These are phyloP conservation scores for Parietichytrium sp. DNA, from an alignment of 108 stramenopile species.

Conservation along the genomic window DNA sequence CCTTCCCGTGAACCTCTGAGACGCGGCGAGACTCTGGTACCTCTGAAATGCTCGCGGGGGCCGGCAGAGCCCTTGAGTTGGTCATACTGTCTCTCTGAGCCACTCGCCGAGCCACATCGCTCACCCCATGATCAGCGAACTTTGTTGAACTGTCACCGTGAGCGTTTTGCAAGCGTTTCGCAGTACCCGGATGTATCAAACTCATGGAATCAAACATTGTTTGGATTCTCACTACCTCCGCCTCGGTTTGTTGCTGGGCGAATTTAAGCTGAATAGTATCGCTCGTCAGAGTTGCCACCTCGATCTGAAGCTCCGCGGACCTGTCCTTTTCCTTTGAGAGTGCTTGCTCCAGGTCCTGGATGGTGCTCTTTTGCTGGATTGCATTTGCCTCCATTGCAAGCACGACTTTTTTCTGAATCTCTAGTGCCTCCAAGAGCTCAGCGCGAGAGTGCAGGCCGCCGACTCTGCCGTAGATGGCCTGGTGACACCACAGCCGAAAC, in stretches of 20 bases:
- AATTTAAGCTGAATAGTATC: background rate
- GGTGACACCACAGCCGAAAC: constrained; percentile 16
- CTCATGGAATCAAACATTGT: constrained; percentile 10
- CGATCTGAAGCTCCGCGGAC: background rate
- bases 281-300: background rate
- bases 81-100: background rate
- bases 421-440: constrained; percentile 12
- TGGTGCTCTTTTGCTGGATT: constrained; percentile 23
- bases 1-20: too few species aligned
- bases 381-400: constrained; percentile 31
- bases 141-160: background rate
- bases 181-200: constrained; percentile 20
- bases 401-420: constrained; percentile 3
- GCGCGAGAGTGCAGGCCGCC: constrained; percentile 16
- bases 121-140: background rate
- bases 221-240: background rate
- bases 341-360: background rate
- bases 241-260: constrained; percentile 18
- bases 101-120: background rate
- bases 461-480: constrained; percentile 21
- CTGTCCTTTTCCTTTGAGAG: background rate
- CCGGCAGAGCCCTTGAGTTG: background rate
- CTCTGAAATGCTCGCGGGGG: too few species aligned
- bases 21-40: too few species aligned
- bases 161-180: background rate